Evolutionary conservation across 2,329 filamentous ascomycete species (phyloP).

Genomic region (Cordyceps fumosorosea): DNA sequence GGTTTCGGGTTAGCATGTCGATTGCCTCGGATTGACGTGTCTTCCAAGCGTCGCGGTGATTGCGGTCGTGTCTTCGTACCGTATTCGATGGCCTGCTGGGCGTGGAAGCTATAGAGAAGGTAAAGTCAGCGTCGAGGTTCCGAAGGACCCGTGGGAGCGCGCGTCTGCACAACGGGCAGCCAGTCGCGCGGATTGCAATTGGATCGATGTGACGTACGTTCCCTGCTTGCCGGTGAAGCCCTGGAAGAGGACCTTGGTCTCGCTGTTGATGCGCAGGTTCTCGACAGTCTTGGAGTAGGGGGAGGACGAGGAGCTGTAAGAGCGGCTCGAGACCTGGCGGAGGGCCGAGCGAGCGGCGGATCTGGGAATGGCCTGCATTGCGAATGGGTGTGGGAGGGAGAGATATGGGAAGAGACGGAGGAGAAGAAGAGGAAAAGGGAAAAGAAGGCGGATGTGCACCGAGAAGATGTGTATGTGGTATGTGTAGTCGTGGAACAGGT

Average conservation of each 20-base stretch:
- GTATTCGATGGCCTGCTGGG: constrained; percentile 96
- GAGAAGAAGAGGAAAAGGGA: constrained; percentile 14
- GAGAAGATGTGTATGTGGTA: background rate
- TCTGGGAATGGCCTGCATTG: constrained; percentile 82
- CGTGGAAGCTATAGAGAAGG: constrained; percentile 69
- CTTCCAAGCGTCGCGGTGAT: background rate
- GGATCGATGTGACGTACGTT: constrained; percentile 55
- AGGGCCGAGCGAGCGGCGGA: constrained; percentile 58
- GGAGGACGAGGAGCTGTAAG: constrained; percentile 65
- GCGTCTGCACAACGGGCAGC: background rate
- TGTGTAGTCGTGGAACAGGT: background rate
- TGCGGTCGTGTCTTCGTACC: constrained; percentile 50
- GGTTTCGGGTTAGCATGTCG: background rate
- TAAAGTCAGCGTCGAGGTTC: background rate
- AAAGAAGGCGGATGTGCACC: background rate
- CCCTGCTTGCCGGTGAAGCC: constrained; percentile 97
- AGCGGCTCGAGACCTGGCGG: constrained; percentile 59
- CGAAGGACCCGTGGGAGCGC: background rate
- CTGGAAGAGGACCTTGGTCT: constrained; percentile 95
- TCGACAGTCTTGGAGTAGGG: constrained; percentile 67
- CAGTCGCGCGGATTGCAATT: background rate
- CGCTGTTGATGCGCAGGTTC: constrained; percentile 86
- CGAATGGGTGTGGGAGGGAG: constrained; percentile 24
- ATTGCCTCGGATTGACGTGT: background rate
- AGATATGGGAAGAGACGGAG: background rate